Conservation (phyloP, 164 flowering plant genomes). For the Annona squamosa region DNA sequence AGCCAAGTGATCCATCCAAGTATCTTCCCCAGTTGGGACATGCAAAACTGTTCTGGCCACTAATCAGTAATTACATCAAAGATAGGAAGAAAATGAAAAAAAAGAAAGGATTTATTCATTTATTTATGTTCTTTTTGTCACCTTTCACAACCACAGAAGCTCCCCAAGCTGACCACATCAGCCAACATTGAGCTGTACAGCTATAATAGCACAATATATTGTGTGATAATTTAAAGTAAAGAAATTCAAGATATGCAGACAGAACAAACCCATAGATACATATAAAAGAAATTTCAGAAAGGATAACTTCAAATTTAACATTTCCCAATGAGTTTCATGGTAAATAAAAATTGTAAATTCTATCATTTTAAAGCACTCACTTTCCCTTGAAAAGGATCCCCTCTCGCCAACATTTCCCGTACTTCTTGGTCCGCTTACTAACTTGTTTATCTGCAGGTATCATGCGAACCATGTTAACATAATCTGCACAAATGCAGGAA, state of each 20-base stretch:
- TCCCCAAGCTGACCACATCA: no score
- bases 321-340: background rate
- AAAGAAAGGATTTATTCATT: no score
- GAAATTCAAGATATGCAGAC: background rate
- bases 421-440: slow-evolving; percentile 49
- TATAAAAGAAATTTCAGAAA: background rate
- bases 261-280: background rate
- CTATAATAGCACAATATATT: no score
- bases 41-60: no score
- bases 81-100: no score
- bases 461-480: slow-evolving; percentile 5
- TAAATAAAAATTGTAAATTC: background rate
- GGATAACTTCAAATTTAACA: background rate
- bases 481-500: background rate
- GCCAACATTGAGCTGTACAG: no score
- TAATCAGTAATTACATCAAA: no score
- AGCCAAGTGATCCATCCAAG: no score
- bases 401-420: slow-evolving; percentile 77
- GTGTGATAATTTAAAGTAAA: no score
- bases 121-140: no score
- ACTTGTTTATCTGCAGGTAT: slow-evolving; percentile 43
- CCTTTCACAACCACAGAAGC: no score
- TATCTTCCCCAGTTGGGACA: no score
- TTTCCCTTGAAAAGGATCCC: slow-evolving; percentile 77
- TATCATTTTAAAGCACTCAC: slow-evolving; percentile 33